Percentiles rank a stretch among this genome's conserved stretches.
Evolutionary conservation across 495 filamentous ascomycete species (phyloP).

Genomic region (Annulohypoxylon nitens): DNA sequence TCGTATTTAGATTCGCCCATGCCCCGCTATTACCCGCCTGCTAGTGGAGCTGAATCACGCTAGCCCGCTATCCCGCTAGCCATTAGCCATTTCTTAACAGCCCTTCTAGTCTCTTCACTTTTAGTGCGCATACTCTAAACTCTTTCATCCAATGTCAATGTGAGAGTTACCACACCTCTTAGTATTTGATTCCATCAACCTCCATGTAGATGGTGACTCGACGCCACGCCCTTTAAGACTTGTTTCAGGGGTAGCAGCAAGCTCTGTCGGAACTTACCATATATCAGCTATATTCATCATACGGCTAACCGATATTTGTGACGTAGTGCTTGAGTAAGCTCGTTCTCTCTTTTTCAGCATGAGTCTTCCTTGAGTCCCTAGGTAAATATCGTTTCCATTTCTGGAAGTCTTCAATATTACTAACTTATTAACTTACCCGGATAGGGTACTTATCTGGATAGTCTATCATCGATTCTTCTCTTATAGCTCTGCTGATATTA

Average conservation of each 20-base stretch:
- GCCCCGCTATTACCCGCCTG: slow-evolving; percentile 39
- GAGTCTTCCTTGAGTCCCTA: slow-evolving; percentile 25
- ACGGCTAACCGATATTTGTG: slow-evolving; percentile 21
- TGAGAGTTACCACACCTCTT: slow-evolving; percentile 9
- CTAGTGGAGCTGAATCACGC: slow-evolving; percentile 10
- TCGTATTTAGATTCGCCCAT: slow-evolving; percentile 8
- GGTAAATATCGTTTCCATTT: background rate
- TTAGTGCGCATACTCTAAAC: background rate
- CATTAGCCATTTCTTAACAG: background rate
- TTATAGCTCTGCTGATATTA: slow-evolving; percentile 21
- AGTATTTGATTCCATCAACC: slow-evolving; percentile 1
- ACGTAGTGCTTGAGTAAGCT: slow-evolving; percentile 29
- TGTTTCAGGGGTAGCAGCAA: slow-evolving; percentile 17
- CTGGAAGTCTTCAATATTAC: background rate
- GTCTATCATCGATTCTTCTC: background rate
- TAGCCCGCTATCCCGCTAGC: background rate
- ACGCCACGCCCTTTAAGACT: slow-evolving; percentile 3
- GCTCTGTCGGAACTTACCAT: background rate
- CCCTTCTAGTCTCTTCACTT: background rate
- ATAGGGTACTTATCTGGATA: background rate
- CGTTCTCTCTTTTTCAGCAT: slow-evolving; percentile 13
- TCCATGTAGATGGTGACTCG: slow-evolving; percentile 2
- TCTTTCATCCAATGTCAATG: background rate
- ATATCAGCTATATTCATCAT: slow-evolving; percentile 32
- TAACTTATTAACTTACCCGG: slow-evolving; percentile 16